These are phyloP conservation scores for Nevesoporus exiguus DNA, from an alignment of 768 basidiomycete species.

Conservation along the genomic window DNA sequence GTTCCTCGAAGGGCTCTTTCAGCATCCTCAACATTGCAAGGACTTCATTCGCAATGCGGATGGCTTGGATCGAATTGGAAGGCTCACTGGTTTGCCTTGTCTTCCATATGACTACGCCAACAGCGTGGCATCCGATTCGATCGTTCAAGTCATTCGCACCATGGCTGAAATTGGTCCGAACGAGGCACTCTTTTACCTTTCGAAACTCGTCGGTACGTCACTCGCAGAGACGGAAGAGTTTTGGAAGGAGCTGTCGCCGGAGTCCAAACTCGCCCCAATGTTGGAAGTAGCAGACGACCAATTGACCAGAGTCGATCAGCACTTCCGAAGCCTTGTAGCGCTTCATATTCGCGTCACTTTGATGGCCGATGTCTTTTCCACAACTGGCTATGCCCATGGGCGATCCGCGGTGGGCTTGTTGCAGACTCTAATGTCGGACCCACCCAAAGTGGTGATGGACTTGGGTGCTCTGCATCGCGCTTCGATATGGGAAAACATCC, in stretches of 20 bases:
- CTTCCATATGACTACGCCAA: conserved; percentile 87
- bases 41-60: conserved; percentile 81
- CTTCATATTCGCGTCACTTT: conserved; percentile 78
- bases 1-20: conserved; percentile 95
- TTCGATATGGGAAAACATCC: conserved; percentile 83
- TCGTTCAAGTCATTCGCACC: conserved; percentile 85
- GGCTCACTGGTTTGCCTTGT: conserved; percentile 78
- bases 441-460: conserved; percentile 60
- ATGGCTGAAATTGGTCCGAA: conserved; percentile 84
- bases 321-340: conserved; percentile 70
- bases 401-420: conserved; percentile 72
- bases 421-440: conserved; percentile 66
- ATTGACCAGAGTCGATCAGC: conserved; percentile 48
- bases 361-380: conserved; percentile 84
- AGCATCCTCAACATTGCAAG: conserved; percentile 83
- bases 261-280: conserved; percentile 63
- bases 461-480: conserved; percentile 80
- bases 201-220: conserved; percentile 65
- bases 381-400: conserved; percentile 77
- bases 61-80: conserved; percentile 69
- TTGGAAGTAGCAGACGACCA: conserved; percentile 54
- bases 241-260: conserved; percentile 53
- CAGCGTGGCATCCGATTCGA: conserved; percentile 79
- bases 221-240: conserved; percentile 67
- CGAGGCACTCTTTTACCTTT: conserved; percentile 68